Evolutionary conservation across 129 eudicot species (phyloP), one percentile per base, ranked within the genome.

Genomic region (Cynara cardunculus): DNA sequence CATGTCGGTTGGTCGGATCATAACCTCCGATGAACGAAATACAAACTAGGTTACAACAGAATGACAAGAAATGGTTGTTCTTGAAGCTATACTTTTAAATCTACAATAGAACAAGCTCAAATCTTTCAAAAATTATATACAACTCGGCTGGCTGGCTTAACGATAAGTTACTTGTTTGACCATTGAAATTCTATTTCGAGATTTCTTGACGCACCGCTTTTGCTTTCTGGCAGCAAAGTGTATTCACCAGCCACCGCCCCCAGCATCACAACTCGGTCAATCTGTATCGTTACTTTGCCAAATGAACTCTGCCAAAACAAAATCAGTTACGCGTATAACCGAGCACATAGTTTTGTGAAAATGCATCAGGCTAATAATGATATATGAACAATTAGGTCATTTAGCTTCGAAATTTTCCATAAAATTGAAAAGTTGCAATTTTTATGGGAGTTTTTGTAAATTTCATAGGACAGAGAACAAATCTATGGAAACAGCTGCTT

Each of bases 161-260:
- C n/a, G 41, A 46, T 72, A 83, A 26, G 30, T 78, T 85, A 85
- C 83, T 92, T 89, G 88, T 96, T 93, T 75, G 99, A 89, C 99
- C 99, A 96, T 73, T 96, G 98, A 81, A 93, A 96, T 83, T 96
- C 99, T 67, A 96, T 96, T 87, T 92, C 99, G 13, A 96, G 86
- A 82, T 90, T 96, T 80, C 99, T 90, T 56, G 96, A 89, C 62
- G 97, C 91, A 25, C 99, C 99, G 44, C 91, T 96, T 88, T 96
- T 96, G 97, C 99, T 96, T 75, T 96, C 95, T 3, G 99, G 99
- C 74, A 96, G 88, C 80, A 96, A 80, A 25, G 94, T 86, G 83
- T 96, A 96, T 85, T 96, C 99, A 10, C 98, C 99, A 0, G 99
- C 92, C 78, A 91, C 99, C 56, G 91, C 95, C 79, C 99, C 99